Evolutionary conservation across 179 eudicot species (phyloP), one percentile per base, ranked within the genome.

Genomic region (Drosera spatulata): DNA sequence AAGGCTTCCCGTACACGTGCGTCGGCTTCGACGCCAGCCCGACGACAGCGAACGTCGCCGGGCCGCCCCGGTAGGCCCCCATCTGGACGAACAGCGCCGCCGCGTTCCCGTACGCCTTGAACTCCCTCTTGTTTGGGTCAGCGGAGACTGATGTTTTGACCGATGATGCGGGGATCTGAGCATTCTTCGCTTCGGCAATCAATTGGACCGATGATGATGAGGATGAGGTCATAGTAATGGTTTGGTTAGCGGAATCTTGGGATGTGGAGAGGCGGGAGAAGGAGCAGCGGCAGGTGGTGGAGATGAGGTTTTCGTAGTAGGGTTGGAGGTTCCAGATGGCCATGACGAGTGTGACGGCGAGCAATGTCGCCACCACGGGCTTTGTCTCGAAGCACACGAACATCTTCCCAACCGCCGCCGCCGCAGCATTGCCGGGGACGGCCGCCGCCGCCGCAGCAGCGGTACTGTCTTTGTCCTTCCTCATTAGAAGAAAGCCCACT

Each of bases 311-410:
- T 7, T 80, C 69, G 66, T 81, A 79, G 76, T 75, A 77, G 44
- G 86, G 91, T 53, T 79, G 86, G 60, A 82, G 71, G 61, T 78
- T 75, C 76, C 74, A 84, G 58, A 82, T 56, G 53, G 80, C 41
- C 71, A 77, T 73, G 12, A 79, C 63, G 37, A 79, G 75, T 1
- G 82, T 70, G 53, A 84, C 47, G 63, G 78, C 75, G 3, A 84
- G 50, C 47, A 84, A 63, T 46, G 82, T 75, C 60, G 84, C 74
- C 7, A 79, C 48, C 3, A 84, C 39, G 2, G 86, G 80, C 54
- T 77, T 84, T 7, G 77, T 65, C 56, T 81, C 85, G 56, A 75
- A 71, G 65, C 71, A 78, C 1, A 73, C 38, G 57, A 66, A 50
- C 41, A 73, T 38, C 68, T 75, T 84, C 4, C 64, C 69, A 49